A percentile compares a stretch with the other conserved stretches of the same genome.
Evolutionary conservation across 2,329 filamentous ascomycete species (phyloP).

Genomic region (Aspergillus piperis): DNA sequence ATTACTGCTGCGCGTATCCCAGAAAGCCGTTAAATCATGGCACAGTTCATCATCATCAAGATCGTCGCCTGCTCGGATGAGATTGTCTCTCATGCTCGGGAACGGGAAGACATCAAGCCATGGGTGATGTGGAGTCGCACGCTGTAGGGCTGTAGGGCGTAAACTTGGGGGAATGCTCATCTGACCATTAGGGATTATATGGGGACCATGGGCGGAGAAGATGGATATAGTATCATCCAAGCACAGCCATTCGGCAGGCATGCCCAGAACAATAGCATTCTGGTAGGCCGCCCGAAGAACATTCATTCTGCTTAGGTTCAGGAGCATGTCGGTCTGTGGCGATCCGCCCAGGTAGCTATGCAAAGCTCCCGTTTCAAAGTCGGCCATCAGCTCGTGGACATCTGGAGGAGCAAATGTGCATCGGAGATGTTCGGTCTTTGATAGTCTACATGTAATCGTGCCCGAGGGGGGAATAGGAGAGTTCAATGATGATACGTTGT

Average conservation of each 20-base stretch:
- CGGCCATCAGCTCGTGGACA: neutral
- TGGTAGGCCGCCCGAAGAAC: conserved; percentile 30
- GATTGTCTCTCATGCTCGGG: conserved; percentile 41
- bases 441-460: no score
- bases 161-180: neutral
- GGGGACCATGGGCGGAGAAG: neutral
- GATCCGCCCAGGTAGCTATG: conserved; percentile 12
- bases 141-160: conserved; percentile 26
- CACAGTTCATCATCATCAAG: conserved; percentile 45
- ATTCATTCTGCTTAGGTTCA: conserved; percentile 29
- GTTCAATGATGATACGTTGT: no score
- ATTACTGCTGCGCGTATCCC: conserved; percentile 21
- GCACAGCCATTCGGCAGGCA: neutral
- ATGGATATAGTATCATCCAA: neutral
- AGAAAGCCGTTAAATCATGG: conserved; percentile 34
- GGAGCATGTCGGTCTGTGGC: conserved; percentile 27
- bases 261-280: neutral
- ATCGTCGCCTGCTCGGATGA: conserved; percentile 31
- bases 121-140: conserved; percentile 35
- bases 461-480: no score
- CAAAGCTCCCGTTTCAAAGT: neutral
- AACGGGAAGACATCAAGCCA: conserved; percentile 49
- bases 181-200: neutral
- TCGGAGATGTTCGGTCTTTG: no score
- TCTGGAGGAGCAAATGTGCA: neutral